Percentiles rank a stretch among this genome's conserved stretches.
These are phyloP conservation scores for Apophysomyces elegans DNA, from an alignment of 371 early-diverging fungal genomes.

Conservation along the genomic window DNA sequence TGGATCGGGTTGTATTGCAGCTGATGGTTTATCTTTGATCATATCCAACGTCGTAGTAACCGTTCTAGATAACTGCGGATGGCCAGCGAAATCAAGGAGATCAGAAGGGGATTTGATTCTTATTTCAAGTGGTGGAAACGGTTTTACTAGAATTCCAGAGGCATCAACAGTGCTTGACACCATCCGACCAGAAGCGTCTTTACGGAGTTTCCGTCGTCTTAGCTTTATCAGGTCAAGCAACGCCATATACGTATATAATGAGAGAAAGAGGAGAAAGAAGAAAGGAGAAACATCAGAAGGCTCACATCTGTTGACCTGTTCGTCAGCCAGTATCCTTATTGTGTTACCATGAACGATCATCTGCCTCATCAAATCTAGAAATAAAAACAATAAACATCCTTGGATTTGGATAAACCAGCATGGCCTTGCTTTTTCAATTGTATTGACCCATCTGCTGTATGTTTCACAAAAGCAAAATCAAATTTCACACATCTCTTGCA, in stretches of 20 bases:
- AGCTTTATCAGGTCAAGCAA: not conserved
- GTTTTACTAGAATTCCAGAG: slow-evolving; percentile 14
- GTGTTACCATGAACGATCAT: slow-evolving; percentile 7
- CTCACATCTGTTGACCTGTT: not conserved
- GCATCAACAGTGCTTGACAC: slow-evolving; percentile 8
- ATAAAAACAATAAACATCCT: too few species aligned
- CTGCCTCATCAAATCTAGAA: not conserved
- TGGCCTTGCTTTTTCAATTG: too few species aligned
- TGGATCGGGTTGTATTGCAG: not conserved
- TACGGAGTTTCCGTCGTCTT: slow-evolving; percentile 3
- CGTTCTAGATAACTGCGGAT: slow-evolving; percentile 12
- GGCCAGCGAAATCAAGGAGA: slow-evolving; percentile 21
- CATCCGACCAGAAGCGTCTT: slow-evolving; percentile 8
- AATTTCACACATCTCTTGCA: too few species aligned
- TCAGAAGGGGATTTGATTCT: slow-evolving; percentile 22
- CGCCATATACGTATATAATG: not conserved
- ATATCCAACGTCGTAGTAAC: not conserved
- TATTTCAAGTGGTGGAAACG: slow-evolving; percentile 11
- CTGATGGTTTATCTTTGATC: not conserved
- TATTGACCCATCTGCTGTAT: too few species aligned
- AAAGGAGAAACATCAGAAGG: not conserved
- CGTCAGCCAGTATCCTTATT: not conserved
- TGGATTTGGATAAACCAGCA: too few species aligned
- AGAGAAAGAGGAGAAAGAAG: not conserved
- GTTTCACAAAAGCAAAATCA: too few species aligned